Evolutionary conservation across 2,329 filamentous ascomycete genomes (phyloP).

Genomic region (Fusarium tuaranense): DNA sequence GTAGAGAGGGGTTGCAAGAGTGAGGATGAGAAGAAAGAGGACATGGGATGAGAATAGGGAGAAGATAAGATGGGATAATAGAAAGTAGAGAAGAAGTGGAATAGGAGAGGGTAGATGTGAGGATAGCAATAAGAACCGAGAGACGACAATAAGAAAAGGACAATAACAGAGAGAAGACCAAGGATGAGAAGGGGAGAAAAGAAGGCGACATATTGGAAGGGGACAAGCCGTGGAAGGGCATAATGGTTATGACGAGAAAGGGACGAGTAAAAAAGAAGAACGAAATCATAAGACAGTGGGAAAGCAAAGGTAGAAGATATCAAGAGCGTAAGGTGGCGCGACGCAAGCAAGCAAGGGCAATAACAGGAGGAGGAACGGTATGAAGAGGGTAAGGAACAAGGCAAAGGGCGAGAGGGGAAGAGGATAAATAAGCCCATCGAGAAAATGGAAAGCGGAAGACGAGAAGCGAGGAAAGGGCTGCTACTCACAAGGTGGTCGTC

Average conservation of each 20-base stretch:
- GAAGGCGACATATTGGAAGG: neutral
- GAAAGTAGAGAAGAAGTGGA: no score
- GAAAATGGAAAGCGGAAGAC: no score
- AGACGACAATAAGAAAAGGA: no score
- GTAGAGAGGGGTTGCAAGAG: no score
- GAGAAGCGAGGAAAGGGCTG: no score
- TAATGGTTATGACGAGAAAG: neutral
- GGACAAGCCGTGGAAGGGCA: neutral
- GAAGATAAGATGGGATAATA: neutral
- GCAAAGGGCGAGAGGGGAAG: neutral
- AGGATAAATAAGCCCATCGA: neutral
- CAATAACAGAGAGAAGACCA: neutral
- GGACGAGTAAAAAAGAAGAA: neutral
- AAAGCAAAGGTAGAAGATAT: no score
- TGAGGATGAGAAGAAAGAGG: neutral
- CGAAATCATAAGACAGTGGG: no score
- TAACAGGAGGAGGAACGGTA: neutral
- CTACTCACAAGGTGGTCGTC: neutral
- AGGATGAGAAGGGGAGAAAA: neutral
- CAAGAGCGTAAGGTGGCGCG: no score
- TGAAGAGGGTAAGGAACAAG: neutral
- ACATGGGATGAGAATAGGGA: neutral
- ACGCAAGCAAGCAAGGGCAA: no score
- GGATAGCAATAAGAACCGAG: no score
- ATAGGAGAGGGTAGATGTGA: no score